Evolutionary conservation across 306 rosid genomes (phyloP).

Genomic region (Quercus ilex): DNA sequence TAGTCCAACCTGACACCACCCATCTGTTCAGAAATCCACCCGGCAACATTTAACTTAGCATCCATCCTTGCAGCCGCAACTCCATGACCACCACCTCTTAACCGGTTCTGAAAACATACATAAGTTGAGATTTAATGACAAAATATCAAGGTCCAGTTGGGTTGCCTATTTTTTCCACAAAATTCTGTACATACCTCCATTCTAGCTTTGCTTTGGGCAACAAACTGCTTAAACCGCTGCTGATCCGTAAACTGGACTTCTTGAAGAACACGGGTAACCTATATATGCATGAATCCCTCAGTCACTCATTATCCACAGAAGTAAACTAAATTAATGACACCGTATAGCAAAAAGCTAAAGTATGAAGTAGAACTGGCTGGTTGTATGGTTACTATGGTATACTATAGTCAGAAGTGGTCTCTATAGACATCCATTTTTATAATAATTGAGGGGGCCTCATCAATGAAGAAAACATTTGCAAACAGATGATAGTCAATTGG

Average conservation of each 20-base stretch:
- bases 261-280: constrained; percentile 85
- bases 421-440: neutral
- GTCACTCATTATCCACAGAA: constrained; percentile 15
- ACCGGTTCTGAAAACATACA: constrained; percentile 63
- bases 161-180: constrained; percentile 1
- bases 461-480: neutral
- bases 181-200: constrained; percentile 72
- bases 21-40: constrained; percentile 96
- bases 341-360: neutral
- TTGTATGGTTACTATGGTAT: neutral
- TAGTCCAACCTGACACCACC: constrained; percentile 87
- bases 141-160: constrained; percentile 8
- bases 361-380: neutral
- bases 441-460: neutral
- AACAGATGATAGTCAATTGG: neutral
- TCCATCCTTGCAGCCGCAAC: constrained; percentile 98
- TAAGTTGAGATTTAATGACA: neutral
- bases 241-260: constrained; percentile 95
- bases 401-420: neutral
- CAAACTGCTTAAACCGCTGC: constrained; percentile 95
- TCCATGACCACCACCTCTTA: constrained; percentile 98
- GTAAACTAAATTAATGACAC: neutral
- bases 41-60: constrained; percentile 85
- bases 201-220: constrained; percentile 91
- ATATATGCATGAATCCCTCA: constrained; percentile 16